Conservation (phyloP, 2,329 filamentous ascomycete species). For the Pseudogymnoascus sp. region DNA sequence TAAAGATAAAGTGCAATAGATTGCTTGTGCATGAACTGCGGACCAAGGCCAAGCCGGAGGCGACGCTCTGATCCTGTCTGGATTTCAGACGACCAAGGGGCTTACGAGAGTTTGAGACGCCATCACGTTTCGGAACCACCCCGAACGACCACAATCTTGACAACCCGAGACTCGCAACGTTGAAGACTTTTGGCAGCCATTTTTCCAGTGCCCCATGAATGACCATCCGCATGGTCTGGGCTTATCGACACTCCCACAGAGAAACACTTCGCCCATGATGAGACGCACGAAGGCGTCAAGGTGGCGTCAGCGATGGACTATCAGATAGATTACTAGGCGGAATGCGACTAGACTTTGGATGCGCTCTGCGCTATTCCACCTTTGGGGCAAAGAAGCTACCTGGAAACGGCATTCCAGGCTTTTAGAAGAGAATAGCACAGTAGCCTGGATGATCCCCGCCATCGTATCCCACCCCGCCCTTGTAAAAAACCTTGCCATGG, state of each 20-base stretch:
- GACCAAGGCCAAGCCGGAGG: background rate
- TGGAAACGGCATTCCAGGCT: background rate
- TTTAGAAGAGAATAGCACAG: background rate
- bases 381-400: background rate
- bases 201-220: background rate
- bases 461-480: background rate
- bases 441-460: background rate
- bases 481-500: background rate
- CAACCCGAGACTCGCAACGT: conserved; percentile 1
- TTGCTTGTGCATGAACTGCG: conserved; percentile 5
- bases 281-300: conserved; percentile 2
- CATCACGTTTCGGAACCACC: conserved; percentile 4
- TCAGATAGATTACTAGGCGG: background rate
- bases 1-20: conserved; percentile 3
- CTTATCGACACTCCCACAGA: background rate
- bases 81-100: conserved; percentile 4
- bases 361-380: background rate
- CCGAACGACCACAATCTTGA: background rate
- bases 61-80: conserved; percentile 1
- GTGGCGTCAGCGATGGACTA: conserved; percentile 1
- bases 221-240: background rate
- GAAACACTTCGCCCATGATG: background rate
- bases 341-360: background rate
- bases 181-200: background rate
- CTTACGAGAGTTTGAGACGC: background rate